Percentiles rank a stretch among this genome's conserved stretches.
Evolutionary conservation across 2,329 filamentous ascomycete species (phyloP).

Genomic region (Sordariomycetes sp.): DNA sequence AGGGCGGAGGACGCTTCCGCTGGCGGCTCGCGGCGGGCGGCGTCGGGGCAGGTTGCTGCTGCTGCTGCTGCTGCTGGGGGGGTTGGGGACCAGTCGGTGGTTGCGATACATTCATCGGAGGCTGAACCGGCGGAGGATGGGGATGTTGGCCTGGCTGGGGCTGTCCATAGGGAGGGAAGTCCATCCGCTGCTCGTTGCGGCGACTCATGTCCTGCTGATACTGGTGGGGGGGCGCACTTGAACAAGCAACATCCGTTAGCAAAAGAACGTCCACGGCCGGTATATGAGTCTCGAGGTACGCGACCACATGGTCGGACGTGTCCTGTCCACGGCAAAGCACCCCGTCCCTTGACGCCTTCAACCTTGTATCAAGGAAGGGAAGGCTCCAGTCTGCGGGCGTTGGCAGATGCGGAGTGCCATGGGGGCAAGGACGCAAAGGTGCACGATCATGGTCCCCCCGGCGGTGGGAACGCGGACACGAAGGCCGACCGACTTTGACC

Average conservation of each 20-base stretch:
- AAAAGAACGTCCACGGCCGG: not conserved
- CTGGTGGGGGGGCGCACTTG: slow-evolving; percentile 28
- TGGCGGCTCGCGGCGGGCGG: slow-evolving; percentile 26
- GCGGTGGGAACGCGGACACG: not conserved
- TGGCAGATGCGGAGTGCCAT: not conserved
- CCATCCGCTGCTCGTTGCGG: slow-evolving; percentile 29
- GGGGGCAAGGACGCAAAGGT: not conserved
- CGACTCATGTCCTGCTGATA: slow-evolving; percentile 40
- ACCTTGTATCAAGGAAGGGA: not conserved
- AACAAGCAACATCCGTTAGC: slow-evolving; percentile 13
- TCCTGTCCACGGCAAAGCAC: not conserved
- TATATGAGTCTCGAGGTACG: not conserved
- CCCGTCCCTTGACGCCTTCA: not conserved
- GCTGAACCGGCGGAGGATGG: slow-evolving; percentile 26
- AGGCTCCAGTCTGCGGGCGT: not conserved
- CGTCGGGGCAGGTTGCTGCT: slow-evolving; percentile 24
- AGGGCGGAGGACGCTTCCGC: slow-evolving; percentile 28
- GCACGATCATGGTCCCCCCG: not conserved
- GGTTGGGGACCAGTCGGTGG: slow-evolving; percentile 14
- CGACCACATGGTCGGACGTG: not conserved
- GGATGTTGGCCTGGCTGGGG: slow-evolving; percentile 27
- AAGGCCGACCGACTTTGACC: not conserved
- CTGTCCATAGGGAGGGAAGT: slow-evolving; percentile 26
- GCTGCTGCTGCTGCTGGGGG: slow-evolving; percentile 17
- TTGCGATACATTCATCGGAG: slow-evolving; percentile 31